Base-by-base conservation (phyloP, 306 rosid genomes). In the Pterocarpus macrocarpus region DNA sequence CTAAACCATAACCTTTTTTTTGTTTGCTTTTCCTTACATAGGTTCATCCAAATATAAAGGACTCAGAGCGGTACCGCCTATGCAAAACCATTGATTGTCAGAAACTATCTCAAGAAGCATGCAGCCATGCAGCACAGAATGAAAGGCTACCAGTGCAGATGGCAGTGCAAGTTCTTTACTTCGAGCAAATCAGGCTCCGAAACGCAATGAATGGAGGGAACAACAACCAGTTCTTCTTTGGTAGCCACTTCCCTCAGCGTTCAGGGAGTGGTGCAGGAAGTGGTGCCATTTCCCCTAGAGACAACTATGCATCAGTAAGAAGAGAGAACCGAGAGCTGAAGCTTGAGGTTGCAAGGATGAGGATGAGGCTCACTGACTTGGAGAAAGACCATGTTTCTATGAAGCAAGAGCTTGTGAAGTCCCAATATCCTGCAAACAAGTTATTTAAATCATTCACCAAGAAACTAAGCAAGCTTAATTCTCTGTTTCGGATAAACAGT, bases 41-140 rank as follows among this genome's bases (percentile, higher is more conserved):
- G 99, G 99, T 94, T 70, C 99, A 96, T 82, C 97, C 98, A 38
- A 94, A 94, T 85, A 89, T 92, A 7, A 96, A 94, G 87, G 99
- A 96, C 17, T 84, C 93, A 0, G 99, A 96, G 78, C 81, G 94
- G 6, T 88, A 92, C 84, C 90, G 97, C 5, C 88, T 96, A 2
- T 90, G 98, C 94, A 96, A 96, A 82, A 94, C 95, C 80, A 90
- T 96, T 1, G 98, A 96, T 82, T 89, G 93, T 50, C 97, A 96
- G 80, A 96, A 96, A 85, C 80, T 96, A 36, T 85, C 97, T 7
- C 97, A 96, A 89, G 99, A 96, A 85, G 98, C 97, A 1, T 94
- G 99, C 81, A 94, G 98, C 82, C 99, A 96, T 55, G 99, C 99
- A 43, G 97, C 99, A 53, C 99, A 96, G 80, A 96, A 96, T 16